A percentile compares a stretch with the other conserved stretches of the same genome.
Evolutionary conservation across 805 yeast genomes (phyloP).

Genomic region (Nakazawaea anatomiae): DNA sequence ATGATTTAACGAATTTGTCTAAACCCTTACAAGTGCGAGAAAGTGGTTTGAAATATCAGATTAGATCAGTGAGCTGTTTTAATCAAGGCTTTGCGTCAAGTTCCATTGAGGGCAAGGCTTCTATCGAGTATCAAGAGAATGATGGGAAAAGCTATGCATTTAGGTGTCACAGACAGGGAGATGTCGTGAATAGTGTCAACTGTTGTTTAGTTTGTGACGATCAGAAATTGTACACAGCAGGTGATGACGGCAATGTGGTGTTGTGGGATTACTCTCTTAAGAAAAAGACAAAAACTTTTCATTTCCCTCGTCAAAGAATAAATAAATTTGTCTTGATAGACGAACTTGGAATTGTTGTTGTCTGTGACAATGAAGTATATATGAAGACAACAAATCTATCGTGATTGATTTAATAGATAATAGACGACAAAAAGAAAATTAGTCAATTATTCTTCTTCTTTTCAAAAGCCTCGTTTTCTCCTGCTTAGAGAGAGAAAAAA

Average conservation of each 20-base stretch:
- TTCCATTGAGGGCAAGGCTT: constrained; percentile 79
- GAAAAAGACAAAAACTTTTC: neutral
- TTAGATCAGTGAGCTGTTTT: constrained; percentile 47
- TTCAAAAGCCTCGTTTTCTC: no score
- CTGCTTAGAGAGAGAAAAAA: neutral
- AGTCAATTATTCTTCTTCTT: no score
- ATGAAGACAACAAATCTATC: neutral
- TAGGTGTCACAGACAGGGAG: constrained; percentile 58
- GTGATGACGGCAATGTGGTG: constrained; percentile 5
- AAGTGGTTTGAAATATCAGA: constrained; percentile 63
- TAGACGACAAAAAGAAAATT: no score
- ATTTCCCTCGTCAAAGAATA: neutral
- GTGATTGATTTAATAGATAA: no score
- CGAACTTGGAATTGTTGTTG: neutral
- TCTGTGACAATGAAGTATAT: neutral
- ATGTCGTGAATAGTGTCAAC: constrained; percentile 8
- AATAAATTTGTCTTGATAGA: neutral
- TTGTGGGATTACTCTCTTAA: neutral
- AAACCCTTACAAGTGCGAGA: constrained; percentile 47
- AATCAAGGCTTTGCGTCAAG: constrained; percentile 59
- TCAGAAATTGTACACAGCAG: neutral
- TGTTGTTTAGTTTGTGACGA: neutral
- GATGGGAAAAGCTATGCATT: constrained; percentile 62
- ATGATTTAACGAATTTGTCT: constrained; percentile 43
- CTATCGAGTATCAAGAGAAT: constrained; percentile 60